A percentile compares a stretch with the other conserved stretches of the same genome.
These are phyloP conservation scores for Domatiomyces catenatus DNA, from an alignment of 2,329 filamentous ascomycete species.

Conservation along the genomic window DNA sequence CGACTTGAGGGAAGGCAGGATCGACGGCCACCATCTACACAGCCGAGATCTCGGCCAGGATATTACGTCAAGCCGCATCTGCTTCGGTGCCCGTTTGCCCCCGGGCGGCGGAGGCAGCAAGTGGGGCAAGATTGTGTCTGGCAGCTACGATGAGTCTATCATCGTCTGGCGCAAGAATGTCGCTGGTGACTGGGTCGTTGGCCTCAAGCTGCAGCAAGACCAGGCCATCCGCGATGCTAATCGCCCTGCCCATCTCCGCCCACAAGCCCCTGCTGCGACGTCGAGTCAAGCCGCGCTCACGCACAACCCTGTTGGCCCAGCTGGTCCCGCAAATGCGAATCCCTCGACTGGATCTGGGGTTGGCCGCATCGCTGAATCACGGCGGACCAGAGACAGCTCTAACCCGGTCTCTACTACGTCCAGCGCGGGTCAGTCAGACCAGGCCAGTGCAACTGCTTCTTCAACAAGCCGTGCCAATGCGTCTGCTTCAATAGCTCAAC, in stretches of 20 bases:
- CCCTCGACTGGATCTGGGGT: neutral
- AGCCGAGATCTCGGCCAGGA: conserved; percentile 60
- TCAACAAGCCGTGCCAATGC: neutral
- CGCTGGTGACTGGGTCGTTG: conserved; percentile 69
- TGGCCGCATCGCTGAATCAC: neutral
- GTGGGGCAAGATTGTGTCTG: conserved; percentile 90
- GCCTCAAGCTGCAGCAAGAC: conserved; percentile 60
- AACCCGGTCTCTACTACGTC: neutral
- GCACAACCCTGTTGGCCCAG: neutral
- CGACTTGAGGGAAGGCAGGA: conserved; percentile 34
- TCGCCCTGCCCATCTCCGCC: neutral
- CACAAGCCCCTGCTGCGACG: neutral
- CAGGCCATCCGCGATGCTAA: neutral
- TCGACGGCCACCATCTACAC: conserved; percentile 21
- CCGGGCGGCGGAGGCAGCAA: conserved; percentile 78
- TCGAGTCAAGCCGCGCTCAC: neutral
- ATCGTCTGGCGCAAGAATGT: conserved; percentile 85
- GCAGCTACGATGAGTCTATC: conserved; percentile 89
- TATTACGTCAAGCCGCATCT: conserved; percentile 29
- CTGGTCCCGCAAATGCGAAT: neutral
- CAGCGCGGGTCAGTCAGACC: neutral
- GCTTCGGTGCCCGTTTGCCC: conserved; percentile 71
- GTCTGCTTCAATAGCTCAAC: neutral
- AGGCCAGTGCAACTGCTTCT: conserved; percentile 1
- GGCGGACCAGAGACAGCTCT: conserved; percentile 2